Evolutionary conservation across 2,329 filamentous ascomycete genomes (phyloP).

Genomic region (Clarireedia monteithiana): DNA sequence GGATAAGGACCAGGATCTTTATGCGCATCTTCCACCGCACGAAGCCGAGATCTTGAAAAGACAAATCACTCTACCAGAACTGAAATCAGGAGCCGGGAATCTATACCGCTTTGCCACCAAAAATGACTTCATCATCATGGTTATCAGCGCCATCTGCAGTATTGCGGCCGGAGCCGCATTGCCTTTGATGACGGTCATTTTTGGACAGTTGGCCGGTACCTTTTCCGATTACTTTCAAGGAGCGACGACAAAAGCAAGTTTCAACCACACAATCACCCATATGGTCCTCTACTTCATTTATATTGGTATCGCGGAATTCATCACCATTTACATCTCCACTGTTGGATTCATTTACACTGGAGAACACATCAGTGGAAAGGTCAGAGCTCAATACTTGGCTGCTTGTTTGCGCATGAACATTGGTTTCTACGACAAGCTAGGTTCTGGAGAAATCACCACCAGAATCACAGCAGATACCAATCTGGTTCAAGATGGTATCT

Average conservation of each 20-base stretch:
- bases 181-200: conserved; percentile 54
- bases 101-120: conserved; percentile 47
- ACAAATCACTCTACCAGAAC: conserved; percentile 58
- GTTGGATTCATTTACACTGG: conserved; percentile 86
- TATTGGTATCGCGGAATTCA: conserved; percentile 72
- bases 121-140: conserved; percentile 43
- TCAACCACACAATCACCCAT: conserved; percentile 50
- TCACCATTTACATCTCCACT: conserved; percentile 70
- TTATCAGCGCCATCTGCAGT: conserved; percentile 42
- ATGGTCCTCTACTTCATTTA: conserved; percentile 81
- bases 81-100: conserved; percentile 57
- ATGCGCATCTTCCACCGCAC: conserved; percentile 53
- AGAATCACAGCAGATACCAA: conserved; percentile 93
- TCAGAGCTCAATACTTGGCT: conserved; percentile 74
- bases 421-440: conserved; percentile 86
- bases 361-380: conserved; percentile 70
- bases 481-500: conserved; percentile 86
- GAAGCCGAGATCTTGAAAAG: conserved; percentile 60
- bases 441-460: conserved; percentile 87
- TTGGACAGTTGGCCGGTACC: conserved; percentile 64
- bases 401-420: conserved; percentile 85
- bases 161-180: conserved; percentile 52
- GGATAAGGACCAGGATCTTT: conserved; percentile 41
- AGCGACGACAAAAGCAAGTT: conserved; percentile 41
- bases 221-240: conserved; percentile 55